Percentiles rank a stretch among this genome's conserved stretches.
phyloP scores from a whole-genome alignment of 352 stramenopile species.

The Pythium sukuiense region DNA sequence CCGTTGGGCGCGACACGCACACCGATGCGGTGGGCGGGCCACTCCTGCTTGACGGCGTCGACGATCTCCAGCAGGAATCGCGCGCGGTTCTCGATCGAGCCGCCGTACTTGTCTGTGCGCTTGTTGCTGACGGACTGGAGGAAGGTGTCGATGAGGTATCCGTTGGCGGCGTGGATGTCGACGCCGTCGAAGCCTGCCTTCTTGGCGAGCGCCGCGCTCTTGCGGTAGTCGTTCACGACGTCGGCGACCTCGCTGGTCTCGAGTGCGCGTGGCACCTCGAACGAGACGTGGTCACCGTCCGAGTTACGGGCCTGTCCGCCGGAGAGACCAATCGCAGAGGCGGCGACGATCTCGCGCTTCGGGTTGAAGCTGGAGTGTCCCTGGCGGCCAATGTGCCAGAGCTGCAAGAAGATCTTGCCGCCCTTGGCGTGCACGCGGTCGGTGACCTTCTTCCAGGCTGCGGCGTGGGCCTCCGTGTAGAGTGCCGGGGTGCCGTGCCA shows the following conservation, averaged over 20 bases:
- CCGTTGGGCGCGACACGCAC: slow-evolving; percentile 31
- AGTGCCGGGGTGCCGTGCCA: slow-evolving; percentile 32
- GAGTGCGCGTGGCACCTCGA: slow-evolving; percentile 46
- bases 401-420: slow-evolving; percentile 44
- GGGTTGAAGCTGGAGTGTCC: slow-evolving; percentile 39
- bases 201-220: slow-evolving; percentile 41
- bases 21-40: slow-evolving; percentile 11
- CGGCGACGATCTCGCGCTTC: slow-evolving; percentile 34
- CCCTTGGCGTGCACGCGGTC: not conserved
- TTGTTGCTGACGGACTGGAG: slow-evolving; percentile 62
- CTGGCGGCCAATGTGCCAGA: slow-evolving; percentile 66
- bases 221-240: slow-evolving; percentile 54
- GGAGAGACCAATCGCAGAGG: slow-evolving; percentile 17
- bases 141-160: slow-evolving; percentile 89
- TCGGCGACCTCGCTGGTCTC: slow-evolving; percentile 58
- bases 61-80: slow-evolving; percentile 55
- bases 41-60: slow-evolving; percentile 27
- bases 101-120: slow-evolving; percentile 69
- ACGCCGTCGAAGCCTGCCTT: slow-evolving; percentile 33
- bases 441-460: not conserved
- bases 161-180: slow-evolving; percentile 85
- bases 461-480: slow-evolving; percentile 20
- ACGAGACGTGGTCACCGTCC: slow-evolving; percentile 19
- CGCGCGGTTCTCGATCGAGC: slow-evolving; percentile 58
- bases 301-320: not conserved